Base-by-base conservation (phyloP, 306 rosid genomes). In the Parietaria judaica region DNA sequence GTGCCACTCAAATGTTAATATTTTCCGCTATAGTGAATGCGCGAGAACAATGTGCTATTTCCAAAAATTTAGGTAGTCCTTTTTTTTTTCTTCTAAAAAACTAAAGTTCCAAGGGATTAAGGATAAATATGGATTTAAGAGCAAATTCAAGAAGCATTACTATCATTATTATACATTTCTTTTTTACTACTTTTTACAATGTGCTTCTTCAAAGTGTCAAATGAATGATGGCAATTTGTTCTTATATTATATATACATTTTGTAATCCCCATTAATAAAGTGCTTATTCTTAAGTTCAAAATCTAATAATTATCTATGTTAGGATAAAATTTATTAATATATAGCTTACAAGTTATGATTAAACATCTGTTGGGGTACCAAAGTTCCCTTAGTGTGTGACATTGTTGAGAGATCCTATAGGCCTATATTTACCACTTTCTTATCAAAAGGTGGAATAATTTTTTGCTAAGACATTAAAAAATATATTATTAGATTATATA, bases 191-290 rank as follows among this genome's bases (percentile, higher is more conserved):
- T 41, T 66, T 63, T 72, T 69, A 45, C 70, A 47, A 46, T 50
- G 55, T 74, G 49, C 68, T 16, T 38, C 77, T 31, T 65, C 65
- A 67, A 72, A 38, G 45, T 58, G 49, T 67, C 68, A 72, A 38
- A 49, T 58, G 49, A 58, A 58, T 49, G 59, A 49, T 55, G 54
- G 7, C 54, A 51, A 37, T 48, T 58, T 17, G 36, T 43, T 51
- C 54, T 64, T 52, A 12, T 37, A 46, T 4, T 23, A 47, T 11
- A 17, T 11, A 2, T 10, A 11, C 13, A 0, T 39, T 54, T 60
- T 70, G 63, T 54, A 67, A 48, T 67, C 70, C 74, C 77, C 74
- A 68, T 65, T 65, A 70, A 50, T 6, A 63, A 63, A 80, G 67
- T 66, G 41, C 57, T 38, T 66, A 58, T 66, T 70, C 62, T 69